Base-by-base conservation (phyloP, 345 rosid species). In the Noccaea bulbosa region DNA sequence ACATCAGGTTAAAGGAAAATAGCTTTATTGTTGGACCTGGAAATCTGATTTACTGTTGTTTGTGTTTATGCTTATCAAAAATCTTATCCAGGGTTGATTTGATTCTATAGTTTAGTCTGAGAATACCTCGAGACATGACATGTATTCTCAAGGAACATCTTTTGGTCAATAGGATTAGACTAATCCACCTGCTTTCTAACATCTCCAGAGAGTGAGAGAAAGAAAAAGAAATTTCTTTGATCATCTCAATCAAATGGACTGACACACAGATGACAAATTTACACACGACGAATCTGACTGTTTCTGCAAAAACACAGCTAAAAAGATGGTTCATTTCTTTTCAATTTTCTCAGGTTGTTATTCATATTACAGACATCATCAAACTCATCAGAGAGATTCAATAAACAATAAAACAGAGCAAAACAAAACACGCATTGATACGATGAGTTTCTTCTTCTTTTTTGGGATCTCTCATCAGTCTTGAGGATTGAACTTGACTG, bases 401-500 rank as follows among this genome's bases (percentile, higher is more conserved):
- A 72, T 72, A 48, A 17, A 40, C 41, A 56, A 57, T 24, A 24
- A 46, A 65, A 45, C 53, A 45, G 48, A 53, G 62, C 43, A 72
- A 24, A 38, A 46, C 50, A 64, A 55, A 72, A 48, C 71, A 67
- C 38, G 61, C 69, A 60, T 60, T 59, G 27, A 24, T 24, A 43
- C 12, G 22, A 59, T 35, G 72, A 74, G 62, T 74, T 67, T 50
- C 45, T 62, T 24, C 4, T 24, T 24, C 20, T 17, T 12, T 55
- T 65, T 38, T 8, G 12, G 9, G 48, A 41, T 14, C 62, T 27
- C 72, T 66, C 58, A 74, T 44, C 40, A 44, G 8, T 63, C 76
- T 54, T 63, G 63, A 68, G 96, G 98, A 77, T 93, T 86, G 86
- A 87, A 93, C 73, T 77, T 86, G 40, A 85, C 84, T 60, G 99